Conservation (phyloP, 805 yeast species). For the Wickerhamiella occidentalis region DNA sequence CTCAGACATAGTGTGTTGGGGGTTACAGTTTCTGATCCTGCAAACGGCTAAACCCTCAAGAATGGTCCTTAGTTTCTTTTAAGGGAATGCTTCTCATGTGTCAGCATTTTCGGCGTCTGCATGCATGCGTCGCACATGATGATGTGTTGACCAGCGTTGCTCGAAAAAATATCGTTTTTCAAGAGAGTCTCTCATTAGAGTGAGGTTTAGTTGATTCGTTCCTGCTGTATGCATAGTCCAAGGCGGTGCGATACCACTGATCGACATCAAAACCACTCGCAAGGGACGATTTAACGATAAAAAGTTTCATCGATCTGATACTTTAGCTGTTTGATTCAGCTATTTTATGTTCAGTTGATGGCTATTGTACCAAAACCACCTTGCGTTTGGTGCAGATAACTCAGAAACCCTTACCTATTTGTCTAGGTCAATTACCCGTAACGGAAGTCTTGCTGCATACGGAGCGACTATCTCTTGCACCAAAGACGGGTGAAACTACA, state of each 20-base stretch:
- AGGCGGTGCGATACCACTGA: too few species aligned
- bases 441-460: constrained; percentile 6
- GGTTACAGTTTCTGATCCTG: background rate
- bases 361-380: too few species aligned
- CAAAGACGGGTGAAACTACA: background rate
- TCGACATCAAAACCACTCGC: too few species aligned
- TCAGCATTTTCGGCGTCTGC: constrained; percentile 11
- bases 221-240: too few species aligned
- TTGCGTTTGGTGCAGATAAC: too few species aligned
- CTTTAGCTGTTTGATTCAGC: too few species aligned
- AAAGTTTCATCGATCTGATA: too few species aligned
- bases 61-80: background rate
- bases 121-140: constrained; percentile 2
- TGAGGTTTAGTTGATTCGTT: too few species aligned
- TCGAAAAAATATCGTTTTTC: background rate
- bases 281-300: too few species aligned
- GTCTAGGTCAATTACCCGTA: constrained; percentile 2
- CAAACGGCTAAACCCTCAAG: background rate
- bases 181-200: too few species aligned
- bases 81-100: constrained; percentile 3
- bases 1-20: background rate
- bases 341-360: too few species aligned
- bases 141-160: background rate
- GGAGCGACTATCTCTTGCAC: background rate
- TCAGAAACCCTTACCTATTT: constrained; percentile 1